Evolutionary conservation across 2,329 filamentous ascomycete genomes (phyloP), one percentile per base, ranked within the genome.

Genomic region (Westerdykella ornata): DNA sequence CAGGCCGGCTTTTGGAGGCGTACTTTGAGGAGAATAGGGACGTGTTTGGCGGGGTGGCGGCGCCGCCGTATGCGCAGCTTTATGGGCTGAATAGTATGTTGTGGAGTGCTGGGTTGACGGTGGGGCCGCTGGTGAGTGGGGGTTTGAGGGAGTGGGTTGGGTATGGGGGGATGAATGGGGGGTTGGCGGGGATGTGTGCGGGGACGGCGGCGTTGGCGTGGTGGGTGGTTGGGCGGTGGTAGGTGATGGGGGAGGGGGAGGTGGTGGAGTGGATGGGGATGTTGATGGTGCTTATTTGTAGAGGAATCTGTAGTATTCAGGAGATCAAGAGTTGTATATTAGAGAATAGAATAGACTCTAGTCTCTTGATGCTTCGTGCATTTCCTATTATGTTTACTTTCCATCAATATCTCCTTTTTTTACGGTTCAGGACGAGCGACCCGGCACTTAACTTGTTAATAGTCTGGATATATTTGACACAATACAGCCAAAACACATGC

Each of bases 11-110:
- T 0, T 70, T 81, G 1, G 71, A 77, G 46, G 71, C 68, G 32
- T 81, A 77, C 51, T 71, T 77, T 45, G 66, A 71, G 35, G 72
- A 71, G 1, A 82, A 81, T 42, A 68, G 68, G 1, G 71, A 70
- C 0, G 66, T 77, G 38, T 82, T 81, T 48, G 75, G 76, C 1
- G 60, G 67, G 1, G n/a, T n/a, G 22, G 4, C 8, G 8, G 67
- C 74, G 4, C 75, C 76, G 0, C 79, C 80, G 0, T 82, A 82
- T 53, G 80, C 79, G 2, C 81, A 84, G 59, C 67, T 83, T 0
- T 84, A 82, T 56, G 79, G 76, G 2, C 65, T 84, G 44, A 81
- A 78, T 51, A 78, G 73, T n/a, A 73, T 82, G 69, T 71, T 78
- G 1, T 83, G 80, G 57, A 76, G 74, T 44, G 62, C 68, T 0